Evolutionary conservation across 805 yeast genomes (phyloP).

Genomic region (Myxozyma neglecta): DNA sequence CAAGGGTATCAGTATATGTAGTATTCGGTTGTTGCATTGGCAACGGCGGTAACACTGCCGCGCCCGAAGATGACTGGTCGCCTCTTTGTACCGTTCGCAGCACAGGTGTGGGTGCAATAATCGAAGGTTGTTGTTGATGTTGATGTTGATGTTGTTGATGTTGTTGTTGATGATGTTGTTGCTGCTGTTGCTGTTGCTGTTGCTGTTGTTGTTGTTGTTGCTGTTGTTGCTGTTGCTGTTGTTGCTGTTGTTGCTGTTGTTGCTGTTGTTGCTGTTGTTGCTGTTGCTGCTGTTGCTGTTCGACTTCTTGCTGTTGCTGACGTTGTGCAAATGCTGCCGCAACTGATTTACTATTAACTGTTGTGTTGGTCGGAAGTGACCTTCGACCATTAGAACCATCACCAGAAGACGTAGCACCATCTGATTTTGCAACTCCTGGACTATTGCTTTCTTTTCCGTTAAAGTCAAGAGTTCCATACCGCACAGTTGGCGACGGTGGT

Average conservation of each 20-base stretch:
- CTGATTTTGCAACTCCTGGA: constrained; percentile 21
- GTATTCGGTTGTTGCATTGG: constrained; percentile 9
- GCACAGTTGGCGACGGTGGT: constrained; percentile 32
- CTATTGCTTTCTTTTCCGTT: constrained; percentile 25
- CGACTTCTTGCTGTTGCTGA: constrained; percentile 1
- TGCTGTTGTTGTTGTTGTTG: neutral
- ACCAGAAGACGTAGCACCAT: constrained; percentile 21
- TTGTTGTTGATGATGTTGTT: neutral
- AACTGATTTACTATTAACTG: neutral
- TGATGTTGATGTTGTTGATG: neutral
- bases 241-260: neutral
- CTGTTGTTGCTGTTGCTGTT: neutral
- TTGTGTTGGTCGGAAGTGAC: constrained; percentile 4
- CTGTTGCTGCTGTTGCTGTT: neutral
- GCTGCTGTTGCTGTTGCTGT: constrained; percentile 1
- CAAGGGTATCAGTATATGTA: constrained; percentile 13
- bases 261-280: neutral
- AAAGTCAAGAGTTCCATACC: constrained; percentile 30
- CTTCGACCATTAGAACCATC: constrained; percentile 14
- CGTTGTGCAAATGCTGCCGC: constrained; percentile 6
- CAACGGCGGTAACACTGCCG: constrained; percentile 9
- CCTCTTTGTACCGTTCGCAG: neutral
- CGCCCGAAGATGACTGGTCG: neutral
- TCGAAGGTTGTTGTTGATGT: neutral
- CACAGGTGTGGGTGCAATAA: neutral